Base-by-base conservation (phyloP, 2,329 filamentous ascomycete genomes). In the Ophiostoma ulmi region DNA sequence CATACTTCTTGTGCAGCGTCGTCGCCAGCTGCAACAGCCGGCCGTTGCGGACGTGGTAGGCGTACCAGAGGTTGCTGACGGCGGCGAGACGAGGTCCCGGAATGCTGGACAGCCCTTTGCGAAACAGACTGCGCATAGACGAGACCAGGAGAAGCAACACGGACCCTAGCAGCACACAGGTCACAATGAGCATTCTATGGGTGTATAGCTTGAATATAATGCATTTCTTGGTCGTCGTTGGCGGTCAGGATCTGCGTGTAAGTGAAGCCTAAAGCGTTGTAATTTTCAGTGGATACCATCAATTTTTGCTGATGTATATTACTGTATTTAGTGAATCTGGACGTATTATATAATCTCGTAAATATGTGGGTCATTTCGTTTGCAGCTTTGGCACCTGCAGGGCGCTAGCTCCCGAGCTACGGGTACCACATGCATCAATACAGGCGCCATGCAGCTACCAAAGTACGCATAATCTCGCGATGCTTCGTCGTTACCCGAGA, bases 61-160 rank as follows among this genome's bases (percentile, higher is more conserved):
- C 84, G 55, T 84, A 80, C 84, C 84, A 86, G 38, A 80, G 70
- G 69, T 79, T 83, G 10, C 84, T 83, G 0, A 85, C 11, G 3
- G 82, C 83, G 0, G 83, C 85, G 0, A 82, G 67, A 31, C 74
- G 79, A 0, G 84, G 84, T 0, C 84, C 84, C 0, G 84, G 84
- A 0, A 85, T 70, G 1, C 75, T 68, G 1, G 83, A 76, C 0
- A 86, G 76, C 0, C 82, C 81, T 64, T 85, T 83, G 2, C 85
- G 72, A 44, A 75, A 75, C 0, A 84, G 73, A 3, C 83, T 77
- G 71, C 85, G 84, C 7, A 72, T 26, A 36, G 13, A 74, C 26
- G 11, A 20, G 11, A 35, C 66, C 5, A 65, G 11, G 2, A 65
- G 13, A 13, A 68, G 6, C 10, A 66, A n/a, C 0, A 71, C 13